These are phyloP conservation scores for Thamnidium elegans DNA, from an alignment of 192 early-diverging fungal genomes.

Conservation along the genomic window DNA sequence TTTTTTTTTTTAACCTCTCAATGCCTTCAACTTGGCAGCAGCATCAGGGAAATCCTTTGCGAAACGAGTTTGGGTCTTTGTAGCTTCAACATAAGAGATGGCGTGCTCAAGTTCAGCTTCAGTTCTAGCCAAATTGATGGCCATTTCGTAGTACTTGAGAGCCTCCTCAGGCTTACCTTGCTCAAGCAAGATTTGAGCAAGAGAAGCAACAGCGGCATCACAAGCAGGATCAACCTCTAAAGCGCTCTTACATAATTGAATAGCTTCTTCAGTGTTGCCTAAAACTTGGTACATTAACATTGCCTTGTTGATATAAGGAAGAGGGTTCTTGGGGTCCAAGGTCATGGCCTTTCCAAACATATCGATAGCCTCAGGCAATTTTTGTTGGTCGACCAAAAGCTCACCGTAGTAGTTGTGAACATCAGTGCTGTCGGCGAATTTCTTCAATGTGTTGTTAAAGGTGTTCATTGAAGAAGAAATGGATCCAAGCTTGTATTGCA, in stretches of 20 bases:
- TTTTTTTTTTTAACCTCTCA: slow-evolving; percentile 13
- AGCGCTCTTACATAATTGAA: slow-evolving; percentile 74
- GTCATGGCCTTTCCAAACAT: slow-evolving; percentile 88
- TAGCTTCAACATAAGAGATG: slow-evolving; percentile 66
- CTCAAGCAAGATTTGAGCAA: slow-evolving; percentile 80
- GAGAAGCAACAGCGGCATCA: slow-evolving; percentile 86
- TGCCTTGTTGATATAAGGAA: slow-evolving; percentile 98
- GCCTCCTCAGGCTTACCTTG: slow-evolving; percentile 84
- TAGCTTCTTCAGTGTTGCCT: slow-evolving; percentile 69
- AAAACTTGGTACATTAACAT: slow-evolving; percentile 76
- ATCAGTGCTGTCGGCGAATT: slow-evolving; percentile 80
- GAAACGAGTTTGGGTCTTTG: slow-evolving; percentile 48
- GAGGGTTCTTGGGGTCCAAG: slow-evolving; percentile 77
- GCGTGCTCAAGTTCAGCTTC: slow-evolving; percentile 88
- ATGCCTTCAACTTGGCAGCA: slow-evolving; percentile 15
- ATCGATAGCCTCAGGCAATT: slow-evolving; percentile 75
- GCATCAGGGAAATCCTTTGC: slow-evolving; percentile 21
- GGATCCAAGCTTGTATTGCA: slow-evolving; percentile 87
- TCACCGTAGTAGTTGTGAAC: slow-evolving; percentile 98
- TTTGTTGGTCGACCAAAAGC: slow-evolving; percentile 83
- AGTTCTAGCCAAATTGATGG: slow-evolving; percentile 79
- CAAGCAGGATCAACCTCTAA: slow-evolving; percentile 92
- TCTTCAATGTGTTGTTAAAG: slow-evolving; percentile 76
- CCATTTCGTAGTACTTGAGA: slow-evolving; percentile 78
- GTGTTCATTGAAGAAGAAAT: slow-evolving; percentile 68